Evolutionary conservation across 2,329 filamentous ascomycete species (phyloP), one percentile per base, ranked within the genome.

Genomic region (Sporothrix globosa): DNA sequence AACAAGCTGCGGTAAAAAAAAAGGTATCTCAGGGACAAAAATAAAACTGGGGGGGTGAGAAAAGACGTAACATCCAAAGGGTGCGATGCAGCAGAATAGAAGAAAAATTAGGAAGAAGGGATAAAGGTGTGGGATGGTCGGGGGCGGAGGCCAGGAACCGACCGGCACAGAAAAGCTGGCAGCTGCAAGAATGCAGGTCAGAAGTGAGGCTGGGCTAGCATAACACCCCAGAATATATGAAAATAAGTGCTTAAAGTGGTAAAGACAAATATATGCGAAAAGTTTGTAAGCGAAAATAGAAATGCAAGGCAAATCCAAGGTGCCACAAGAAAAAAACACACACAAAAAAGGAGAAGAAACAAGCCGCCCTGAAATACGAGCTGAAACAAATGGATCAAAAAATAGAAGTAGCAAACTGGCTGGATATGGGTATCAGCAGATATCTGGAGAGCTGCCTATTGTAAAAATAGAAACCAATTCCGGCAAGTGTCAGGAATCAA

Each of bases 161-260:
- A 24, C 48, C 58, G 58, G 58, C 30, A 70, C 13, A 50, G 34
- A 67, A 13, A 52, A 34, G 17, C 17, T 34, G 44, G 54, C 44
- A 69, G 67, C 67, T 54, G 60, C 34, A 58, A 58, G 24, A 56
- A 50, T 69, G 68, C 61, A 66, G 27, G 41, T 44, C 41, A 44
- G 41, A 44, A 44, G 41, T 44, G 54, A 68, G 53, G 54, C 53
- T 68, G 27, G 54, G 56, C 56, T 13, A 34, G 21, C 48, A 54
- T 14, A 60, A 9, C 34, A 34, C 34, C 5, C 4, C 34, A 1
- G 34, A 34, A 34, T 34, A 24, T 11, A 48, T 46, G 44, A 69
- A 58, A 58, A 61, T 50, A 17, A 21, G 19, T 14, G 27, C 17
- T 19, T n/a, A 30, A 21, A 17, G 52, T 27, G 34, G 4, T 7